These are phyloP conservation scores for Plasmopara halstedii DNA, from an alignment of 352 stramenopile genomes.

Conservation along the genomic window DNA sequence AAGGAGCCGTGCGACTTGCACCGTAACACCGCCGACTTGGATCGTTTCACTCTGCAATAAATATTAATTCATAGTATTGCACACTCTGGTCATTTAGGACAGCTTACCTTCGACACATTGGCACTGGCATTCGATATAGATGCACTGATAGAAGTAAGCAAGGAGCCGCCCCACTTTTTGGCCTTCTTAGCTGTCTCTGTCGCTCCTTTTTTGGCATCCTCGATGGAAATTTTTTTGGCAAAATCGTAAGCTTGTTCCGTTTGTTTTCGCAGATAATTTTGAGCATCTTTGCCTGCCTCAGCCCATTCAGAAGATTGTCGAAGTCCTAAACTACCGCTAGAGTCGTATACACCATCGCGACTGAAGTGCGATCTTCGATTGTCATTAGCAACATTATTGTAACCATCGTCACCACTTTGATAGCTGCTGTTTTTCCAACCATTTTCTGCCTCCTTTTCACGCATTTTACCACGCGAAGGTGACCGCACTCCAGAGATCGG, in stretches of 20 bases:
- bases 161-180: slow-evolving; percentile 78
- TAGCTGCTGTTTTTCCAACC: slow-evolving; percentile 23
- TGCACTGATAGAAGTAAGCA: slow-evolving; percentile 71
- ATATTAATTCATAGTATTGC: neutral
- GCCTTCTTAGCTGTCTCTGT: slow-evolving; percentile 82
- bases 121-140: slow-evolving; percentile 58
- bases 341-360: slow-evolving; percentile 31
- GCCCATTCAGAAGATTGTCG: slow-evolving; percentile 21
- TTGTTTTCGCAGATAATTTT: slow-evolving; percentile 71
- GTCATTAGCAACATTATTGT: slow-evolving; percentile 12
- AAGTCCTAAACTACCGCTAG: slow-evolving; percentile 2
- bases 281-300: slow-evolving; percentile 41
- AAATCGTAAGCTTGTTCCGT: slow-evolving; percentile 83
- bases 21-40: slow-evolving; percentile 56
- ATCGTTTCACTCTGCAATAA: slow-evolving; percentile 59
- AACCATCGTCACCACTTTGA: slow-evolving; percentile 13
- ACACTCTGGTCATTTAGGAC: neutral
- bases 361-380: slow-evolving; percentile 10
- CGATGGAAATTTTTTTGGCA: slow-evolving; percentile 83
- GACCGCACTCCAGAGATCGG: slow-evolving; percentile 10
- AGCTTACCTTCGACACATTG: slow-evolving; percentile 44
- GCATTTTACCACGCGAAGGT: slow-evolving; percentile 14
- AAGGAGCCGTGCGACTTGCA: slow-evolving; percentile 61
- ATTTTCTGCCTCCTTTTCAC: slow-evolving; percentile 12
- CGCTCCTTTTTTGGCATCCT: slow-evolving; percentile 77